phyloP scores from a whole-genome alignment of 306 rosid species.

The Gastrolobium villosum region DNA sequence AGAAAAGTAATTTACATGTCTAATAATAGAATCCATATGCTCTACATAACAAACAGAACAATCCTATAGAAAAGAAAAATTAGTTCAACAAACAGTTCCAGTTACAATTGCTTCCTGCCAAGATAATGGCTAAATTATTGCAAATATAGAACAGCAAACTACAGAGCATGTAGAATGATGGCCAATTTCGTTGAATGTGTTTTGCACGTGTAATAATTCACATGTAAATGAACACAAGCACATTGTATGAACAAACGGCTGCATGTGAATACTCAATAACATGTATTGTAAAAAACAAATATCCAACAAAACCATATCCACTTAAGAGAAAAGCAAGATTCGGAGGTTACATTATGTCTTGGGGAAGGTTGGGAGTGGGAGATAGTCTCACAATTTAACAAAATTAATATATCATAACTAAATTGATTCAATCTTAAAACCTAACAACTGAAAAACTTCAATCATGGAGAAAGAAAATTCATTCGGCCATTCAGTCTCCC shows the following conservation, averaged over 20 bases:
- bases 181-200: background rate
- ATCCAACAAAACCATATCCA: constrained; percentile 37
- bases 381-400: constrained; percentile 33
- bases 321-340: background rate
- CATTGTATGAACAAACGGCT: background rate
- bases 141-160: background rate
- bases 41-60: background rate
- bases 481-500: constrained; percentile 50
- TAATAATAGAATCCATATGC: background rate
- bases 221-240: background rate
- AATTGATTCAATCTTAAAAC: constrained; percentile 33
- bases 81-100: background rate
- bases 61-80: background rate
- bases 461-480: background rate
- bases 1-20: background rate
- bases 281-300: background rate
- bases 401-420: constrained; percentile 35
- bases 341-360: background rate
- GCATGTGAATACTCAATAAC: background rate
- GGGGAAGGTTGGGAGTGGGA: background rate
- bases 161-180: background rate
- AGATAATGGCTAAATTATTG: background rate
- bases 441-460: constrained; percentile 1
- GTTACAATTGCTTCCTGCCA: too few relatives aligned
- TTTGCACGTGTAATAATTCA: background rate